These are phyloP conservation scores for Russula compacta DNA, from an alignment of 768 basidiomycete species.

Conservation along the genomic window DNA sequence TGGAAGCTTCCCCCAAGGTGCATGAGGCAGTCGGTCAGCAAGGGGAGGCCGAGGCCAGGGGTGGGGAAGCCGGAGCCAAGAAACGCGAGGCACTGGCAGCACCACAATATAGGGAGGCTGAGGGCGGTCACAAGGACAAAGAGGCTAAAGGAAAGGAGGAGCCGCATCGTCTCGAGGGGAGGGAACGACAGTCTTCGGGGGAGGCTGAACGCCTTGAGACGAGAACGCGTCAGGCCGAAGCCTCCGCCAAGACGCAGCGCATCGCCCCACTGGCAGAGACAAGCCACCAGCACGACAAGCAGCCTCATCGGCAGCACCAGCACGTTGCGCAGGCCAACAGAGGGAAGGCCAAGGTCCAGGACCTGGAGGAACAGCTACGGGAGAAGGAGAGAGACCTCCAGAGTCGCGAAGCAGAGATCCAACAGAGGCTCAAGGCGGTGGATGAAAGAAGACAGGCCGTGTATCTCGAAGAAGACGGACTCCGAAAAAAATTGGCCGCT, in stretches of 20 bases:
- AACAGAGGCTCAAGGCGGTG: neutral
- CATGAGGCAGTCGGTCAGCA: constrained; percentile 18
- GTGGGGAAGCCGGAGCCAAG: constrained; percentile 24
- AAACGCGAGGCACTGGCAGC: constrained; percentile 25
- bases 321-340: too few relatives aligned
- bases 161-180: constrained; percentile 19
- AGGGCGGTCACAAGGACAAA: constrained; percentile 21
- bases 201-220: constrained; percentile 18
- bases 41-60: constrained; percentile 19
- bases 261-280: too few relatives aligned
- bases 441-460: neutral
- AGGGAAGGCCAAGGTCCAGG: constrained; percentile 7
- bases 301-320: too few relatives aligned
- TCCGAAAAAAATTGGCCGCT: neutral
- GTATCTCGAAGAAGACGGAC: neutral
- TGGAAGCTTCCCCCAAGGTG: constrained; percentile 21
- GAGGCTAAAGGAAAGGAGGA: constrained; percentile 21
- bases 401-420: neutral
- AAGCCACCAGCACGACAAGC: too few relatives aligned
- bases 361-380: constrained; percentile 24
- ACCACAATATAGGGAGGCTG: constrained; percentile 23
- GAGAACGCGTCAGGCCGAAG: constrained; percentile 19
- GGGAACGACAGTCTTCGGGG: constrained; percentile 14
- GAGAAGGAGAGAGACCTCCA: neutral
- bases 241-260: constrained; percentile 16